phyloP scores from a whole-genome alignment of 768 basidiomycete genomes.

The Mycena floridula region DNA sequence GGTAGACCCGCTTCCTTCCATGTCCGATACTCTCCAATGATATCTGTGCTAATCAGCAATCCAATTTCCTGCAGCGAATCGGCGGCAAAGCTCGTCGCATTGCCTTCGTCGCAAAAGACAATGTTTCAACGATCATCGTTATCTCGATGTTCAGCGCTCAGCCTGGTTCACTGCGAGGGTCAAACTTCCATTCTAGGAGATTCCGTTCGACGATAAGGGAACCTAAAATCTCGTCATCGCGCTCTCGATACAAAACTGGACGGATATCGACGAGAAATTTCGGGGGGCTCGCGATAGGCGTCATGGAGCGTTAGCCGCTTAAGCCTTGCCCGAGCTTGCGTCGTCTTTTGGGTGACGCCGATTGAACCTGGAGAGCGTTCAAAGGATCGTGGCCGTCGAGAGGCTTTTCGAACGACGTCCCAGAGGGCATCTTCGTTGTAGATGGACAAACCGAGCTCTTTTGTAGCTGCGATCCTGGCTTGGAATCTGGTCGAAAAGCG shows the following conservation, averaged over 20 bases:
- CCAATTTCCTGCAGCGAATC: conserved; percentile 64
- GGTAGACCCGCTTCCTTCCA: conserved; percentile 69
- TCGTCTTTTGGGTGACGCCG: conserved; percentile 51
- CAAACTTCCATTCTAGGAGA: conserved; percentile 75
- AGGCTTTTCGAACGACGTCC: conserved; percentile 65
- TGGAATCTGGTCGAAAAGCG: conserved; percentile 25
- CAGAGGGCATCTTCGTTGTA: conserved; percentile 65
- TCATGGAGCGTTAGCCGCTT: conserved; percentile 56
- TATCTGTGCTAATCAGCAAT: conserved; percentile 68
- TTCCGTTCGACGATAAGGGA: conserved; percentile 74
- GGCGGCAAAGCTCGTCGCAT: conserved; percentile 69
- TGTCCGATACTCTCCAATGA: conserved; percentile 66
- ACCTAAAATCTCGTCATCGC: conserved; percentile 55
- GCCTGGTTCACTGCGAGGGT: conserved; percentile 55
- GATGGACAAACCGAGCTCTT: conserved; percentile 43
- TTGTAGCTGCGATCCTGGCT: conserved; percentile 41
- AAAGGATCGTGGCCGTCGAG: conserved; percentile 49
- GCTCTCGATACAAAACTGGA: conserved; percentile 50
- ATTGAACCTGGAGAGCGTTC: conserved; percentile 59
- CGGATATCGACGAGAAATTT: conserved; percentile 78
- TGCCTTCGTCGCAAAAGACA: conserved; percentile 70
- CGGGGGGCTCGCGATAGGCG: conserved; percentile 59
- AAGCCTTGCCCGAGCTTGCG: conserved; percentile 53
- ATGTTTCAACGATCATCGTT: conserved; percentile 72
- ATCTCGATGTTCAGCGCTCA: conserved; percentile 64